phyloP scores from a whole-genome alignment of 371 early-diverging fungal genomes.

The Lichtheimia hyalospora region DNA sequence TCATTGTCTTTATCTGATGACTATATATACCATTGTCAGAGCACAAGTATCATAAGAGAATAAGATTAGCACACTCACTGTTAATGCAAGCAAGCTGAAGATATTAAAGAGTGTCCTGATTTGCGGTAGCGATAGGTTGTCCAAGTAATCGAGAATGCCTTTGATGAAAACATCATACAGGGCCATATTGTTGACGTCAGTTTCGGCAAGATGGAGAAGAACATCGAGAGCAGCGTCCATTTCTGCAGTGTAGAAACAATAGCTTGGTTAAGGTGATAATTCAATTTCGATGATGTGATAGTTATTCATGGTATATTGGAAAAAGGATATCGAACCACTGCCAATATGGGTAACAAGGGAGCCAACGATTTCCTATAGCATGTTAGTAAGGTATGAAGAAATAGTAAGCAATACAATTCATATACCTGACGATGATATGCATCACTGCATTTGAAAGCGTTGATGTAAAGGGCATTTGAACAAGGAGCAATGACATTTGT shows the following conservation, averaged over 20 bases:
- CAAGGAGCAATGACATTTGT: slow-evolving; percentile 42
- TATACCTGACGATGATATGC: slow-evolving; percentile 63
- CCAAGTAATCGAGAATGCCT: slow-evolving; percentile 78
- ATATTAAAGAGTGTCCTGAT: slow-evolving; percentile 70
- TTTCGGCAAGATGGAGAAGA: slow-evolving; percentile 53
- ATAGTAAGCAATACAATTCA: neutral
- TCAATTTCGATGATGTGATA: neutral
- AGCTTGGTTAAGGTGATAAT: slow-evolving; percentile 16
- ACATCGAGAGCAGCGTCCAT: slow-evolving; percentile 68
- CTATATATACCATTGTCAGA: too few species aligned
- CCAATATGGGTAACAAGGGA: slow-evolving; percentile 83
- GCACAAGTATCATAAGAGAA: too few species aligned
- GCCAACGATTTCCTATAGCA: slow-evolving; percentile 67
- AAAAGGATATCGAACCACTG: slow-evolving; percentile 64
- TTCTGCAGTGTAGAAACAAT: slow-evolving; percentile 39
- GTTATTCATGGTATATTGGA: neutral
- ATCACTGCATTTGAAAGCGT: slow-evolving; percentile 58
- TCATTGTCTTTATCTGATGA: neutral
- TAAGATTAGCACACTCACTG: slow-evolving; percentile 32
- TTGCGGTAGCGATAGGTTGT: slow-evolving; percentile 65
- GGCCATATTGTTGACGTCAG: slow-evolving; percentile 48
- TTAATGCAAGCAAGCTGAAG: slow-evolving; percentile 65
- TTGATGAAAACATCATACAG: slow-evolving; percentile 75
- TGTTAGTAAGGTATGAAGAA: neutral
- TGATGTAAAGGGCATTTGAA: slow-evolving; percentile 52